Evolutionary conservation across 805 yeast genomes (phyloP), one percentile per base, ranked within the genome.

Genomic region (Saccharomycopsis malanga): DNA sequence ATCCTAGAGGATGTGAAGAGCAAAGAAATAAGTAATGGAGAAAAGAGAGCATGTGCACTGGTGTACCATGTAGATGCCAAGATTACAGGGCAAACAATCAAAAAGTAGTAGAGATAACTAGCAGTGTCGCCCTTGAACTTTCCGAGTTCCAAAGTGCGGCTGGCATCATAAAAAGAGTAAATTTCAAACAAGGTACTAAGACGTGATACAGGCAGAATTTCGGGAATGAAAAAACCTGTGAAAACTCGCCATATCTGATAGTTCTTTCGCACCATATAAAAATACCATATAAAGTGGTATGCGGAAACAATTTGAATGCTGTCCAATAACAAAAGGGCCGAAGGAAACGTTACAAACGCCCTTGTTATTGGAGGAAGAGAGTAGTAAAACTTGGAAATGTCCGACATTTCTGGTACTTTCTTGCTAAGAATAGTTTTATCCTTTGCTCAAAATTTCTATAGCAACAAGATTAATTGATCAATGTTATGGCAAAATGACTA

Each of bases 291-390:
- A 6, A 32, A n/a, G 18, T 9, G 17, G 6, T 32, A 7, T 18
- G 18, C 9, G 6, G 15, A 6, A 6, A n/a, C 7, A 18, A 32
- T 7, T n/a, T 9, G 36, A 5, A 32, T 5, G 6, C 36, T 32
- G 17, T 32, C 17, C 6, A 38, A 32, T 9, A 22, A 4, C 4
- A 38, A 32, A 7, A 38, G 14, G 4, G 5, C 17, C 14, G 15
- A 6, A n/a, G 30, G 15, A 17, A 34, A 7, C 5, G 39, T 34
- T 27, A 42, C 40, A 23, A 34, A 42, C 4, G 32, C 18, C 15
- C 45, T 18, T 14, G 45, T 42, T 21, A 42, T 35, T 24, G 38
- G 39, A 10, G 45, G 45, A 15, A 42, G 32, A 6, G 24, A 18
- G 37, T 18, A 41, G 17, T 30, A 30, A 23, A 30, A 41, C 24